A percentile compares a stretch with the other conserved stretches of the same genome.
These are phyloP conservation scores for Sporothrix brasiliensis DNA, from an alignment of 2,329 filamentous ascomycete species.

Conservation along the genomic window DNA sequence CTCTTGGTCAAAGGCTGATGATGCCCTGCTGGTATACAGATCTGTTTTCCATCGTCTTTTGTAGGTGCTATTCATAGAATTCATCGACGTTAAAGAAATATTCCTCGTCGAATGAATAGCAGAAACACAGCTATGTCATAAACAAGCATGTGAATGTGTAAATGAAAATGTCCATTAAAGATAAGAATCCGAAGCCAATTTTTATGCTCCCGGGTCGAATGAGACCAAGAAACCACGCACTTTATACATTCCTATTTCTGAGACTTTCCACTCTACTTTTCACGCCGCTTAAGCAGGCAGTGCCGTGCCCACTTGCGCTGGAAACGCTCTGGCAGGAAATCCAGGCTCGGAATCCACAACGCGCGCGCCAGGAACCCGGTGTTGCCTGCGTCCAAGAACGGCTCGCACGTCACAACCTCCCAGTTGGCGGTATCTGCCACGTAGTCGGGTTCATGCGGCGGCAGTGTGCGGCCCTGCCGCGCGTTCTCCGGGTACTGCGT, in stretches of 20 bases:
- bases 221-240: background rate
- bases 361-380: slow-evolving; percentile 75
- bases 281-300: slow-evolving; percentile 65
- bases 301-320: slow-evolving; percentile 84
- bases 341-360: slow-evolving; percentile 77
- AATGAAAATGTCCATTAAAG: background rate
- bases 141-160: background rate
- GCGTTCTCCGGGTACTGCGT: slow-evolving; percentile 69
- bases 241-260: too few species aligned
- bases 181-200: background rate
- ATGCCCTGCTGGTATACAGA: background rate
- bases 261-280: background rate
- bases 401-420: slow-evolving; percentile 73
- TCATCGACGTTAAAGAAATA: background rate
- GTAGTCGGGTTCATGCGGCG: slow-evolving; percentile 78
- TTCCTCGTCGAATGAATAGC: background rate
- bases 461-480: slow-evolving; percentile 46
- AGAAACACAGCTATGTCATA: background rate
- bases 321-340: slow-evolving; percentile 68
- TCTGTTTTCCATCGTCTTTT: background rate
- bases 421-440: slow-evolving; percentile 72
- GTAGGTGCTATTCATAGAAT: background rate
- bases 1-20: background rate
- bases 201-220: background rate
- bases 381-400: slow-evolving; percentile 76